These are phyloP conservation scores for Thalassiosira exigua DNA, from an alignment of 352 stramenopile species.

Conservation along the genomic window DNA sequence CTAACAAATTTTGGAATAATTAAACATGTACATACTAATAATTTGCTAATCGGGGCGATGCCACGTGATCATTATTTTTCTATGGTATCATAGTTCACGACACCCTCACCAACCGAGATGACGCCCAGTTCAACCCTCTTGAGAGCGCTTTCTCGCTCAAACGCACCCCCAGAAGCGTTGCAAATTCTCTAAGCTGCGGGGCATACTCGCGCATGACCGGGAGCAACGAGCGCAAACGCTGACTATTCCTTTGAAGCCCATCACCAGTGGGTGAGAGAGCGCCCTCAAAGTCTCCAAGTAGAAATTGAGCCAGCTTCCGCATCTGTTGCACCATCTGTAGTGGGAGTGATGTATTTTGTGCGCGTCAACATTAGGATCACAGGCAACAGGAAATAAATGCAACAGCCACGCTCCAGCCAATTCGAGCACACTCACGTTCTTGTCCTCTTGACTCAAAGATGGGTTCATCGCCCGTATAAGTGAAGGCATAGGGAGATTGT, in stretches of 20 bases:
- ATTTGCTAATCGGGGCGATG: no score
- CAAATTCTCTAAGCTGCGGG: slow-evolving; percentile 74
- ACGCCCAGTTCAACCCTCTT: slow-evolving; percentile 76
- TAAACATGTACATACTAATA: no score
- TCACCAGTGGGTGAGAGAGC: slow-evolving; percentile 41
- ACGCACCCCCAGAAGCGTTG: slow-evolving; percentile 66
- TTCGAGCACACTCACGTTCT: slow-evolving; percentile 66
- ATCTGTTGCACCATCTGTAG: slow-evolving; percentile 80
- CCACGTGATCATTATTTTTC: no score
- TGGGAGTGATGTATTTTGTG: no score
- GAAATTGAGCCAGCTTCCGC: slow-evolving; percentile 77
- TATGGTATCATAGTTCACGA: no score
- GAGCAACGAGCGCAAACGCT: slow-evolving; percentile 66
- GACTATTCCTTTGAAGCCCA: slow-evolving; percentile 39
- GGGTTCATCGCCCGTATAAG: slow-evolving; percentile 83
- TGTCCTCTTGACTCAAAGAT: slow-evolving; percentile 77
- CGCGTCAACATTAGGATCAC: no score
- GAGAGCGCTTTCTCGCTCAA: slow-evolving; percentile 78
- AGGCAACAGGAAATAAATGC: no score
- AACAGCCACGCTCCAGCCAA: no score
- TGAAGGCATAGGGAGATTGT: slow-evolving; percentile 78
- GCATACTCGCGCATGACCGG: slow-evolving; percentile 78
- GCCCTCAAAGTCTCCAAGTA: slow-evolving; percentile 80
- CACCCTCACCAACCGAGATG: slow-evolving; percentile 28
- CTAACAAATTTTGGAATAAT: no score